Conservation (phyloP, 169 alveolate genomes). For the Eimeria tenella region DNA sequence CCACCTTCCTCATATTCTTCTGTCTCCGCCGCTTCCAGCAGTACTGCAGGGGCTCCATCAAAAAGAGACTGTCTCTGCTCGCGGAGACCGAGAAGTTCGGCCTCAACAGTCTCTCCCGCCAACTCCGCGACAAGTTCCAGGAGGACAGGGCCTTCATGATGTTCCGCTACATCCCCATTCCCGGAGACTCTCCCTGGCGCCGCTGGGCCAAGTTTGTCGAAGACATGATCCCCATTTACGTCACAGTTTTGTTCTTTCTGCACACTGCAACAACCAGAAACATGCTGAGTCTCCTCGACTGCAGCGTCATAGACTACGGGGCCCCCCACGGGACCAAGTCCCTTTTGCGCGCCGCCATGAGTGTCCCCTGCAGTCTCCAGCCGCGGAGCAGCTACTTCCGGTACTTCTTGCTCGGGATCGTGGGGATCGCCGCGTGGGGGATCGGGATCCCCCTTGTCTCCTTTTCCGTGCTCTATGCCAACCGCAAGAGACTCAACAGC, state of each 20-base stretch:
- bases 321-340: slow-evolving; percentile 83
- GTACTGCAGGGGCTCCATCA: slow-evolving; percentile 74
- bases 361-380: slow-evolving; percentile 85
- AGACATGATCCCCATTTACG: slow-evolving; percentile 92
- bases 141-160: slow-evolving; percentile 89
- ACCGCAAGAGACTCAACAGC: slow-evolving; percentile 86
- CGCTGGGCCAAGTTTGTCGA: slow-evolving; percentile 85
- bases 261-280: slow-evolving; percentile 87
- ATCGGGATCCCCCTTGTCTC: slow-evolving; percentile 90
- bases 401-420: slow-evolving; percentile 86
- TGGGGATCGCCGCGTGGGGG: slow-evolving; percentile 88
- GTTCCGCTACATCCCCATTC: slow-evolving; percentile 87
- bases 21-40: slow-evolving; percentile 81
- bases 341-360: slow-evolving; percentile 87
- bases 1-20: slow-evolving; percentile 84
- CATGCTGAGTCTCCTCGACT: slow-evolving; percentile 89
- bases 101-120: slow-evolving; percentile 77
- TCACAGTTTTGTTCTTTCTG: slow-evolving; percentile 88
- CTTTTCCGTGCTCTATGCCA: slow-evolving; percentile 84
- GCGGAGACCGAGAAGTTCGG: slow-evolving; percentile 84
- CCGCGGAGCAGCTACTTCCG: slow-evolving; percentile 83
- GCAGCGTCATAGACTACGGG: slow-evolving; percentile 85
- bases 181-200: slow-evolving; percentile 83
- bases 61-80: slow-evolving; percentile 80
- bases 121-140: slow-evolving; percentile 83